Evolutionary conservation across 805 yeast genomes (phyloP).

Genomic region (Brettanomyces anomalus): DNA sequence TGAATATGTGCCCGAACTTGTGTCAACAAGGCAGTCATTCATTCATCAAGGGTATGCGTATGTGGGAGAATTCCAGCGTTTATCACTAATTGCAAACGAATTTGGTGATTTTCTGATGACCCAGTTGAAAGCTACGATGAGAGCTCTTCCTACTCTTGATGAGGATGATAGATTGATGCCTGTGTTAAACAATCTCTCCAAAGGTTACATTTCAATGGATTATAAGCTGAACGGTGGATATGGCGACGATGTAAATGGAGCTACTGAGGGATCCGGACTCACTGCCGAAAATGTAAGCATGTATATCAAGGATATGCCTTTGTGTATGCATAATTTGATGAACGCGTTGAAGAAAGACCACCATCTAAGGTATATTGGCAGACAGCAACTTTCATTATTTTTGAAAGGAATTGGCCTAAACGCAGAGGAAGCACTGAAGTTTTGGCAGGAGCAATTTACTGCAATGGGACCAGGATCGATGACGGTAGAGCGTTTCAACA

Average conservation of each 20-base stretch:
- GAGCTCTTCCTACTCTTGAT: constrained; percentile 72
- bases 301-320: constrained; percentile 62
- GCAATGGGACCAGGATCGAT: constrained; percentile 33
- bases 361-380: constrained; percentile 74
- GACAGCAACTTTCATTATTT: constrained; percentile 80
- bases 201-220: constrained; percentile 56
- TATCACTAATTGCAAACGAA: constrained; percentile 60
- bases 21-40: constrained; percentile 63
- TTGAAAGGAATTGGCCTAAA: constrained; percentile 83
- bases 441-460: constrained; percentile 75
- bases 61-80: constrained; percentile 75
- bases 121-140: constrained; percentile 59
- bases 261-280: constrained; percentile 28
- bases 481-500: constrained; percentile 68
- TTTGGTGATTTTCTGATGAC: constrained; percentile 44
- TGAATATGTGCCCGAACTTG: constrained; percentile 71
- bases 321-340: constrained; percentile 58
- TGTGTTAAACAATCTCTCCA: constrained; percentile 66
- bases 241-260: constrained; percentile 6
- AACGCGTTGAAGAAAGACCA: constrained; percentile 47
- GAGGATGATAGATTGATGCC: constrained; percentile 90
- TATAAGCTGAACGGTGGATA: constrained; percentile 17
- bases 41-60: constrained; percentile 68
- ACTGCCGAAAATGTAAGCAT: constrained; percentile 53
- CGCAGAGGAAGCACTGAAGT: constrained; percentile 79